These are phyloP conservation scores for Ceratocystis cubensis DNA, from an alignment of 2,329 filamentous ascomycete species.

Conservation along the genomic window DNA sequence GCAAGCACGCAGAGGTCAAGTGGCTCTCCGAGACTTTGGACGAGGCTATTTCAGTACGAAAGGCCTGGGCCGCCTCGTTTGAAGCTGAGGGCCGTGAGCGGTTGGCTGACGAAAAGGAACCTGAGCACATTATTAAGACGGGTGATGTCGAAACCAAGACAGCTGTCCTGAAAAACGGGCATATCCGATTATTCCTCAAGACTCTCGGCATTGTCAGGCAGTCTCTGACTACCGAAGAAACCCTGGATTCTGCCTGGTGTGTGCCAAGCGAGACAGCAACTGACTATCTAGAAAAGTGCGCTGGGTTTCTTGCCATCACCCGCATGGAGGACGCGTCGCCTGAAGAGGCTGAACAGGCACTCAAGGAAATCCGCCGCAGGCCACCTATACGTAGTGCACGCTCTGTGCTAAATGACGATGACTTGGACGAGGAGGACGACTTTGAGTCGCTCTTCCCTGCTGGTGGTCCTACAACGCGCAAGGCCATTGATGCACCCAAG, in stretches of 20 bases:
- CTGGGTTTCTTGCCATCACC: constrained; percentile 50
- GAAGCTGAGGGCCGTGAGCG: constrained; percentile 36
- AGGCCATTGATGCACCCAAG: constrained; percentile 43
- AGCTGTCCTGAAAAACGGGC: constrained; percentile 79
- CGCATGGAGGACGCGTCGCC: constrained; percentile 68
- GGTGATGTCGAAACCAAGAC: constrained; percentile 53
- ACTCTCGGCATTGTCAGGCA: constrained; percentile 57
- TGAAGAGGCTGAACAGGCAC: constrained; percentile 59
- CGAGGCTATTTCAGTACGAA: constrained; percentile 58
- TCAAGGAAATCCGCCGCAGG: constrained; percentile 45
- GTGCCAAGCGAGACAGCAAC: constrained; percentile 55
- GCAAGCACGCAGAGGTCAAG: constrained; percentile 58
- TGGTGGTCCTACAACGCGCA: constrained; percentile 49
- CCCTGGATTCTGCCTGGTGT: constrained; percentile 64
- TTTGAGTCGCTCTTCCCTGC: constrained; percentile 55
- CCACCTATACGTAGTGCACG: constrained; percentile 34
- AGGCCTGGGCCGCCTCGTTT: constrained; percentile 63
- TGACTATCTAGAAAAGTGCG: constrained; percentile 47
- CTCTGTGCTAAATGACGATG: constrained; percentile 45
- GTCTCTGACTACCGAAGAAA: constrained; percentile 47
- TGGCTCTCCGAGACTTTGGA: constrained; percentile 68
- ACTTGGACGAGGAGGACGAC: constrained; percentile 37
- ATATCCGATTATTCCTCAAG: constrained; percentile 72
- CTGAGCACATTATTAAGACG: constrained; percentile 39
- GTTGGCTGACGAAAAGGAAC: neutral